phyloP scores from a whole-genome alignment of 148 eudicot genomes.

The Nyssa sinensis region DNA sequence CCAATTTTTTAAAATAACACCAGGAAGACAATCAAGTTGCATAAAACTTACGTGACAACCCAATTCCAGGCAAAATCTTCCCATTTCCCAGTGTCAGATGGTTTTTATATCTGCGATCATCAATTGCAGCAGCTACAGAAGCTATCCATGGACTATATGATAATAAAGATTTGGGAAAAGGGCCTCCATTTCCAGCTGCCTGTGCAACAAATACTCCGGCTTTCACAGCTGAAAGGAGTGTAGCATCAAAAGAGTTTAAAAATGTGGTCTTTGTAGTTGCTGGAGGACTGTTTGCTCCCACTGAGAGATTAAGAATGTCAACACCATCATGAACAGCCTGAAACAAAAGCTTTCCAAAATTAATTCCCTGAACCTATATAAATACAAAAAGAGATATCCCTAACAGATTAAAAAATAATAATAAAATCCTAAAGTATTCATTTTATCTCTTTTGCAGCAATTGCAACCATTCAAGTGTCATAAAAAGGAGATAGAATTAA shows the following conservation, averaged over 20 bases:
- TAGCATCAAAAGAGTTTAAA: slow-evolving; percentile 88
- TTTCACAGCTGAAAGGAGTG: slow-evolving; percentile 83
- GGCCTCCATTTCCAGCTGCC: slow-evolving; percentile 99
- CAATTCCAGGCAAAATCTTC: slow-evolving; percentile 71
- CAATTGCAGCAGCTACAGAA: slow-evolving; percentile 96
- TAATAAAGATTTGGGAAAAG: slow-evolving; percentile 77
- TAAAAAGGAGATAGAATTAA: no score
- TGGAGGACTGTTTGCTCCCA: slow-evolving; percentile 95
- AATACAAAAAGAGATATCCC: background rate
- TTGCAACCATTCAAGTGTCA: background rate
- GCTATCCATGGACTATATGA: slow-evolving; percentile 99
- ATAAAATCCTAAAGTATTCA: background rate
- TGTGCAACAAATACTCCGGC: slow-evolving; percentile 96
- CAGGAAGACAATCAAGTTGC: background rate
- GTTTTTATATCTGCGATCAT: slow-evolving; percentile 94
- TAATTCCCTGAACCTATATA: background rate
- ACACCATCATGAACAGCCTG: slow-evolving; percentile 99
- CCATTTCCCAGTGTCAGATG: slow-evolving; percentile 83
- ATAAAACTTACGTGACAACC: slow-evolving; percentile 79
- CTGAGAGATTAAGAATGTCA: slow-evolving; percentile 92
- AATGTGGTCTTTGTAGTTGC: slow-evolving; percentile 84
- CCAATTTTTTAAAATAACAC: background rate
- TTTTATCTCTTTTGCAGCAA: background rate
- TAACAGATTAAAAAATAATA: background rate
- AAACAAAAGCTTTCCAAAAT: slow-evolving; percentile 6